Evolutionary conservation across 1,284 basidiomycete species (phyloP).

Genomic region (Ustilago nuda): DNA sequence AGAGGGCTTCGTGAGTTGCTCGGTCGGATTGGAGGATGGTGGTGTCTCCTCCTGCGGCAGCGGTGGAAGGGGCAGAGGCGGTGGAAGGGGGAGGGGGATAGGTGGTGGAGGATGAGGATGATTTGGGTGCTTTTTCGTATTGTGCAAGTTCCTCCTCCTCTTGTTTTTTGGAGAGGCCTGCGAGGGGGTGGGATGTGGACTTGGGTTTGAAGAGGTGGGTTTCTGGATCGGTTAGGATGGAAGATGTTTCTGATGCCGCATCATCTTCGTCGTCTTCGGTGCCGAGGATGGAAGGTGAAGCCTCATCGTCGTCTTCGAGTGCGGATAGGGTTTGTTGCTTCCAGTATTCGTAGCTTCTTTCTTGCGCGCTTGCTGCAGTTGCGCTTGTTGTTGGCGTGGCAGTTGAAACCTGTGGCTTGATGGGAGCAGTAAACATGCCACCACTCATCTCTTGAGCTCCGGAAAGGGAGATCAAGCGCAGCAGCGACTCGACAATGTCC

Average conservation of each 20-base stretch:
- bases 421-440: conserved; percentile 27
- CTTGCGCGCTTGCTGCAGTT: neutral
- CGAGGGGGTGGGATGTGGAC: conserved; percentile 8
- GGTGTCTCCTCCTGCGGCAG: conserved; percentile 16
- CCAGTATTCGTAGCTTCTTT: conserved; percentile 23
- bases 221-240: conserved; percentile 42
- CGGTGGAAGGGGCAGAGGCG: neutral
- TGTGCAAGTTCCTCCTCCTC: conserved; percentile 23
- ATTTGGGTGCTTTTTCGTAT: conserved; percentile 23
- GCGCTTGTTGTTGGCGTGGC: neutral
- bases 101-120: neutral
- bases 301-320: conserved; percentile 12
- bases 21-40: conserved; percentile 58
- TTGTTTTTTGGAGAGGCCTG: conserved; percentile 10
- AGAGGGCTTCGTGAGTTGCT: conserved; percentile 62
- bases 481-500: conserved; percentile 24
- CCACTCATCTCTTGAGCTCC: neutral
- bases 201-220: conserved; percentile 13
- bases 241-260: conserved; percentile 26
- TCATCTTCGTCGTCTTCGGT: conserved; percentile 19
- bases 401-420: neutral
- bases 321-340: conserved; percentile 25
- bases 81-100: conserved; percentile 1
- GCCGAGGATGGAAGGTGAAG: neutral
- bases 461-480: conserved; percentile 19